Base-by-base conservation (phyloP, 257 asterid genomes). In the Ajuga chamaepitys region DNA sequence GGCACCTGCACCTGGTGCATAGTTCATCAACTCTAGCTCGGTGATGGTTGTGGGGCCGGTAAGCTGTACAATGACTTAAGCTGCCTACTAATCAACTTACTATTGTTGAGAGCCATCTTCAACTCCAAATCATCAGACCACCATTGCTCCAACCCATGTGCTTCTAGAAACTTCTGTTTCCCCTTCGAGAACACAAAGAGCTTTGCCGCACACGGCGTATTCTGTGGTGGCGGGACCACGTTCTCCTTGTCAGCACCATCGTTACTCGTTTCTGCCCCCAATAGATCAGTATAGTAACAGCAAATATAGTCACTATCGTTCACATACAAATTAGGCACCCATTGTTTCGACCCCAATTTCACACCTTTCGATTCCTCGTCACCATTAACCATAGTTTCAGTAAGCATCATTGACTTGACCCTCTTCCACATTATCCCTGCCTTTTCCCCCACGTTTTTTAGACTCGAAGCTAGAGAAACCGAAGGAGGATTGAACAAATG, bases 101-200 rank as follows among this genome's bases (percentile, higher is more conserved):
- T 94, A 62, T 82, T 83, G 34, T 79, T 81, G 0, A 88, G 48
- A 1, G 96, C 99, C 85, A 68, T 75, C 76, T 86, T 86, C 50
- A 90, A 62, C 44, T 90, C 95, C 88, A 94, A 78, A 42, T 88
- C 97, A 74, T 94, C 95, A 5, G 96, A 85, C 99, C 99, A 94
- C 99, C 99, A 94, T 62, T 94, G 99, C 75, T 94, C 99, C 83
- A 94, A 57, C 0, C 97, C 96, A 26, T 94, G 99, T 4, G 99
- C 99, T 73, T 94, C 99, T 0, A 88, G 81, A 74, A 94, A 90
- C 93, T 86, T 90, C 72, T 94, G 98, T 64, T 88, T 90, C 17
- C 91, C 99, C 74, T 90, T 94, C 0, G 96, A 85, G 50, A 84
- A 57, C 59, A 94, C 88, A 57, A 94, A 94, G 5, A 94, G 93